These are phyloP conservation scores for Papiliotrema flavescens DNA, from an alignment of 1,284 basidiomycete genomes.

Conservation along the genomic window DNA sequence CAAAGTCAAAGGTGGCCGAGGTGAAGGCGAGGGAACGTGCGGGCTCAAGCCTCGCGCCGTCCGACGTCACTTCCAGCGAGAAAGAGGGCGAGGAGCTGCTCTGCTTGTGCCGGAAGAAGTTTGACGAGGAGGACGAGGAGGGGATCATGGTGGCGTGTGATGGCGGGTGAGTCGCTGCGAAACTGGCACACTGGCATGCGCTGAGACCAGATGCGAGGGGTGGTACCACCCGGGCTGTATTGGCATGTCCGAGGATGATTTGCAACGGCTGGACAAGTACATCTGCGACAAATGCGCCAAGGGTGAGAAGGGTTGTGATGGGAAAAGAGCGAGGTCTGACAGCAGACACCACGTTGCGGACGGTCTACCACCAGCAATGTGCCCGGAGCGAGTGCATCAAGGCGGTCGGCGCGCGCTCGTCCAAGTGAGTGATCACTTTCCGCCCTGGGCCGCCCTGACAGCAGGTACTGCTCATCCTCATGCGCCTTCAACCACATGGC, in stretches of 20 bases:
- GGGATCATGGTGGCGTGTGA: slow-evolving; percentile 43
- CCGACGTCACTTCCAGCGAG: neutral
- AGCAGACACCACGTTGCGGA: slow-evolving; percentile 31
- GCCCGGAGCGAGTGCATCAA: slow-evolving; percentile 37
- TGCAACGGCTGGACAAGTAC: slow-evolving; percentile 40
- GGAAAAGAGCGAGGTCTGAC: neutral
- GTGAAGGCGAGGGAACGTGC: neutral
- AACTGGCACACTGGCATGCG: neutral
- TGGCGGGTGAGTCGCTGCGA: slow-evolving; percentile 15
- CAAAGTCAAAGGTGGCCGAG: neutral
- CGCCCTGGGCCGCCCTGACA: neutral
- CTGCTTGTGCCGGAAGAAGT: slow-evolving; percentile 40
- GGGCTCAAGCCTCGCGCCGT: neutral
- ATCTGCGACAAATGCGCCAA: slow-evolving; percentile 42
- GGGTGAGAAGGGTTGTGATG: slow-evolving; percentile 16
- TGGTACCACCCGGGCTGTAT: slow-evolving; percentile 46
- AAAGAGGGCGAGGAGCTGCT: slow-evolving; percentile 21
- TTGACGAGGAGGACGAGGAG: slow-evolving; percentile 37
- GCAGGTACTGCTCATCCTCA: slow-evolving; percentile 38
- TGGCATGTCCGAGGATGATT: slow-evolving; percentile 30
- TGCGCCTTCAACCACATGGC: slow-evolving; percentile 38
- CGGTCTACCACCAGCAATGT: slow-evolving; percentile 35
- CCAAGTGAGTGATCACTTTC: slow-evolving; percentile 34
- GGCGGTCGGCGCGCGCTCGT: slow-evolving; percentile 19
- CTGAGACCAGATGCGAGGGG: slow-evolving; percentile 34